Evolutionary conservation across 306 rosid species (phyloP), one percentile per base, ranked within the genome.

Genomic region (Albizia julibrissin): DNA sequence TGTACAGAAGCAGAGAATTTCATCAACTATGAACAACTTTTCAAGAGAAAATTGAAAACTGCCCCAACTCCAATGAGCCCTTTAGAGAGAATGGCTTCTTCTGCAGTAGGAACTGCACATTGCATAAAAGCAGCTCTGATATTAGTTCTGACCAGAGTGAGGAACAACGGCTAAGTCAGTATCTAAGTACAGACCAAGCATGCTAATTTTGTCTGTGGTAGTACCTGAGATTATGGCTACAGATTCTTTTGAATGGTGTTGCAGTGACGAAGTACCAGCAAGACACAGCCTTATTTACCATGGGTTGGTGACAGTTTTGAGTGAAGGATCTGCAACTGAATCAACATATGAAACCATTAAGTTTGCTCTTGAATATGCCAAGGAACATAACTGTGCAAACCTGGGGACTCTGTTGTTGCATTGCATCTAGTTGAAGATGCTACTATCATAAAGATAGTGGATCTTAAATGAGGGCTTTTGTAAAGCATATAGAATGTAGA

Each of bases 171-270:
- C 88, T 11, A 89, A 88, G 87, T 47, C 86, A 64, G 85, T 88
- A 47, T 86, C 91, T 0, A 90, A 90, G 75, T 88, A 90, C 81
- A 83, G 93, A 84, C 93, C 93, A 47, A 85, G 85, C 19, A 81
- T 88, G 89, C 93, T 90, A 0, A 85, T 90, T 73, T 67, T 90
- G 76, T 87, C 93, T 0, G 86, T 88, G 77, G 85, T 90, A n/a
- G 82, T 81, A 21, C 90, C 90, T 29, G 79, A 84, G 85, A 82
- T 81, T 24, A 81, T 54, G 21, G 62, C 66, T 56, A 85, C 91
- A 62, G 83, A 90, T 68, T 81, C 79, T 37, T 74, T 86, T 27
- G 81, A 87, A 81, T 88, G 91, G 91, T 49, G 34, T 1, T 74
- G 75, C 6, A 74, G 75, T 49, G 74, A 74, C 6, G 84, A 62